Evolutionary conservation across 441 rosid species (phyloP).

Genomic region (Adansonia grandidieri): DNA sequence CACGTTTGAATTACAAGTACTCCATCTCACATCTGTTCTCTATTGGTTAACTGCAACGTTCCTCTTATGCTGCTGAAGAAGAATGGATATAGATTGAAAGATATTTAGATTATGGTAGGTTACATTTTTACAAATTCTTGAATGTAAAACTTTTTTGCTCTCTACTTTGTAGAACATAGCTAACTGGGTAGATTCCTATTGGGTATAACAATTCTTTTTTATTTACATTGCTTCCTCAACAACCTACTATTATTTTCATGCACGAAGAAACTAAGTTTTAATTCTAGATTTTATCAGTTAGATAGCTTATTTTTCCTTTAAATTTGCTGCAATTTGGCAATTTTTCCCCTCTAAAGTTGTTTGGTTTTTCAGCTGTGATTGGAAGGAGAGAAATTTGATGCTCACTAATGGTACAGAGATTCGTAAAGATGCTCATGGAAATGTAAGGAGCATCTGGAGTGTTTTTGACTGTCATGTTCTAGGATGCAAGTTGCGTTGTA

Average conservation of each 20-base stretch:
- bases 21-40: background rate
- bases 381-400: constrained; percentile 68
- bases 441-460: constrained; percentile 54
- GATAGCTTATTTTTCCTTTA: background rate
- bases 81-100: background rate
- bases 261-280: background rate
- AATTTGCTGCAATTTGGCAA: background rate
- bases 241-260: background rate
- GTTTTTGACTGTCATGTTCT: constrained; percentile 80
- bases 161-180: constrained; percentile 2
- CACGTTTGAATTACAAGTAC: background rate
- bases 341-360: constrained; percentile 28
- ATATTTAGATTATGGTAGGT: background rate
- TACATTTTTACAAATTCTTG: constrained; percentile 4
- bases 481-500: constrained; percentile 63
- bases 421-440: constrained; percentile 38
- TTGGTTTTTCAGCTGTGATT: constrained; percentile 78
- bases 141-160: background rate
- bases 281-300: background rate
- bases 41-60: background rate
- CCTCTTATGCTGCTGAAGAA: constrained; percentile 1
- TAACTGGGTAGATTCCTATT: background rate
- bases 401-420: constrained; percentile 43
- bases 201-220: background rate
- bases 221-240: background rate